Evolutionary conservation across 1,284 basidiomycete genomes (phyloP).

Genomic region (Phylloporus sp.): DNA sequence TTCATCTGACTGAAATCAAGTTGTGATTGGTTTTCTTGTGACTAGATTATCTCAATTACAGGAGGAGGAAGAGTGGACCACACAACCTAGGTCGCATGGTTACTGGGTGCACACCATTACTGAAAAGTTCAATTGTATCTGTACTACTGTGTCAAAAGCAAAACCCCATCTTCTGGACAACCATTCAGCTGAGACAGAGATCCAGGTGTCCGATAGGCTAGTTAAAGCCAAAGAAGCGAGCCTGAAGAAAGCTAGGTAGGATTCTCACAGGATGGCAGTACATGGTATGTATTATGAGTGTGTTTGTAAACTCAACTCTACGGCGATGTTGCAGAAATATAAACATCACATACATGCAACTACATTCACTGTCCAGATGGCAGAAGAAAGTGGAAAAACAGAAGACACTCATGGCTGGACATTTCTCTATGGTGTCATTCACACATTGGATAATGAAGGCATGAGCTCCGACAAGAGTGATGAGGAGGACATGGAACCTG

Average conservation of each 20-base stretch:
- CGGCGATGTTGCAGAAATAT: neutral
- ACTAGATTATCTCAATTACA: neutral
- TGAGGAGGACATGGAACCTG: slow-evolving; percentile 1
- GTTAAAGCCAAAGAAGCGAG: neutral
- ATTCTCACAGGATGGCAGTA: neutral
- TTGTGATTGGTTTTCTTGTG: neutral
- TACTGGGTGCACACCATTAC: slow-evolving; percentile 3
- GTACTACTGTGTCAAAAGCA: too few relatives aligned
- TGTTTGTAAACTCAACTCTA: too few relatives aligned
- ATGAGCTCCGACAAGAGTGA: slow-evolving; percentile 8
- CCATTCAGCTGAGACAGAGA: too few relatives aligned
- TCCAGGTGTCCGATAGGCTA: neutral
- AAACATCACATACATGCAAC: neutral
- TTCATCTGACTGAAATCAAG: slow-evolving; percentile 5
- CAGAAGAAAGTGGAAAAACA: neutral
- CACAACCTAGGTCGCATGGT: neutral
- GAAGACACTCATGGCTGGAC: neutral
- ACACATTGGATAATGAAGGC: neutral
- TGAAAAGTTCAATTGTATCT: neutral
- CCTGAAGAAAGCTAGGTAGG: neutral
- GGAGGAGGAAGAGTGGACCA: neutral
- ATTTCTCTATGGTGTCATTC: neutral
- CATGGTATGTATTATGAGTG: neutral
- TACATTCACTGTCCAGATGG: neutral
- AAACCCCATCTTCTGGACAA: too few relatives aligned